Base-by-base conservation (phyloP, 169 alveolate genomes). In the Theileria luwenshuni region DNA sequence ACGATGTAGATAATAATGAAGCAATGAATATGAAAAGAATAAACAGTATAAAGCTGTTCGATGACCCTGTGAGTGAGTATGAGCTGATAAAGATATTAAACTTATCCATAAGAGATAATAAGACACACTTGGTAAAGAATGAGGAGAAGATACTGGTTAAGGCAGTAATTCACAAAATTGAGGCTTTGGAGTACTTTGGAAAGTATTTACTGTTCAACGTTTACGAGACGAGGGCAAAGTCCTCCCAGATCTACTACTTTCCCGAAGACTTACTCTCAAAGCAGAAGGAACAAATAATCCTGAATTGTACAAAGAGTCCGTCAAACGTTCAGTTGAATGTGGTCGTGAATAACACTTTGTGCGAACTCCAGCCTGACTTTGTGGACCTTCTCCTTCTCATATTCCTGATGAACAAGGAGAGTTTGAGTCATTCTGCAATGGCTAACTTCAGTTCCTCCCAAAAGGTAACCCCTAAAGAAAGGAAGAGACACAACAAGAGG, bases 311-410 rank as follows among this genome's bases (percentile, higher is more conserved):
- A 10, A 56, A 56, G 38, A 56, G 38, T 43, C 21, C 43, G 0
- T 12, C 21, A 0, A 28, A 28, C 6, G 1, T 27, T 8, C 27
- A 25, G 38, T 3, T 56, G 19, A 56, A 56, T 25, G 21, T 56
- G 15, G 65, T 56, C 10, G 15, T 56, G 6, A 43, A 56, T 13
- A 56, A 56, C 32, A 56, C 65, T 13, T 5, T n/a, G 3, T 15
- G 23, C 19, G 65, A 56, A 56, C 17, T 56, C 21, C 65, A 56
- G 21, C 65, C 65, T 1, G 65, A 56, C 65, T 56, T 56, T 21
- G 15, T 56, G 23, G 30, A 56, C 65, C 32, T 56, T 15, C 38
- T 15, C 65, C 3, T 56, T 2, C 1, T 21, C 21, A 33, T 56
- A 27, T n/a, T n/a, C n/a, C n/a, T n/a, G n/a, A n/a, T n/a, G n/a